Evolutionary conservation across 2,329 filamentous ascomycete species (phyloP).

Genomic region (Phialocephala subalpina): DNA sequence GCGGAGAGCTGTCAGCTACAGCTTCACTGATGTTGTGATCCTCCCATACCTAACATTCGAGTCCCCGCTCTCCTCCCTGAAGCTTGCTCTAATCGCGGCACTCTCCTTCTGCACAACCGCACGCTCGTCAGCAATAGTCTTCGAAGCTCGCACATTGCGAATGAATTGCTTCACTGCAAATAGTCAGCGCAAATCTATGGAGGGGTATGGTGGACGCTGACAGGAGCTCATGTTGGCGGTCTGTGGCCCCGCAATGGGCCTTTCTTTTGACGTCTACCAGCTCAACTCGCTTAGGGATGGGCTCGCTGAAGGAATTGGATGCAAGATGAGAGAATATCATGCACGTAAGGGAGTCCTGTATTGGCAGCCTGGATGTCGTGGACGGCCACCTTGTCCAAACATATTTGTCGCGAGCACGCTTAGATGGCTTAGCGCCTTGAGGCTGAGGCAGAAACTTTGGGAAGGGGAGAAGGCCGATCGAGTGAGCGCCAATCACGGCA

Average conservation of each 20-base stretch:
- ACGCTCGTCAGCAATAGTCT: slow-evolving; percentile 98
- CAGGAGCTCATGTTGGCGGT: slow-evolving; percentile 46
- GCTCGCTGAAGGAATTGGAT: neutral
- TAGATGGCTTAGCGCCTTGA: slow-evolving; percentile 10
- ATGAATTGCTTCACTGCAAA: slow-evolving; percentile 96
- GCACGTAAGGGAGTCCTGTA: neutral
- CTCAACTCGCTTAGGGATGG: slow-evolving; percentile 4
- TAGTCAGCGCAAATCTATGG: slow-evolving; percentile 30
- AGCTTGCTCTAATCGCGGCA: slow-evolving; percentile 95
- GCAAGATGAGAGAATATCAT: neutral
- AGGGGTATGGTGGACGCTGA: slow-evolving; percentile 35
- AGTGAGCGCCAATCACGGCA: neutral
- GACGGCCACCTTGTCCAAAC: neutral
- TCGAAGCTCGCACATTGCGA: slow-evolving; percentile 96
- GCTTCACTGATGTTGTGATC: slow-evolving; percentile 11
- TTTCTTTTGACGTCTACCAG: slow-evolving; percentile 34
- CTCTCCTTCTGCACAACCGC: slow-evolving; percentile 99
- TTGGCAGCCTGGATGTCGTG: neutral
- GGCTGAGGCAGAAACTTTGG: slow-evolving; percentile 9
- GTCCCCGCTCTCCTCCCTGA: slow-evolving; percentile 95
- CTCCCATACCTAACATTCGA: slow-evolving; percentile 81
- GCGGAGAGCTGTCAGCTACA: slow-evolving; percentile 24
- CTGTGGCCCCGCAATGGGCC: slow-evolving; percentile 44
- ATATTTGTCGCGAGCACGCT: slow-evolving; percentile 2
- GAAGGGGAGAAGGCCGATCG: too few species aligned